Base-by-base conservation (phyloP, 2,329 filamentous ascomycete species). In the Calonectria ilicicola region DNA sequence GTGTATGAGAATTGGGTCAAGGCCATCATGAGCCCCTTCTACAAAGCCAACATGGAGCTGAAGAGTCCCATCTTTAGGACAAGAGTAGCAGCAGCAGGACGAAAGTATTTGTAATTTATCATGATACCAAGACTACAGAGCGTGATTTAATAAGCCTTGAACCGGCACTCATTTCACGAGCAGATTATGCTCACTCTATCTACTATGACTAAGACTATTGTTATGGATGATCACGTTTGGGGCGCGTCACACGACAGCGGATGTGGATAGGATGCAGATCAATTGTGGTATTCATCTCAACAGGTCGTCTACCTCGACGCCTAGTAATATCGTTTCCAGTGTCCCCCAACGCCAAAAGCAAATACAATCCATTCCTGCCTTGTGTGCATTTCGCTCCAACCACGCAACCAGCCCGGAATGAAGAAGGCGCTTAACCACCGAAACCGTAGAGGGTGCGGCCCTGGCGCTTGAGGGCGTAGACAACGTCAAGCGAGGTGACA, bases 1-100 rank as follows among this genome's bases (percentile, higher is more conserved):
- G 94, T 98, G 15, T 98, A 98, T 85, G 97, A 99, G 85, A 95
- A 93, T 78, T 99, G 96, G 93, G 91, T 98, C 76, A 99, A 99
- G 89, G 94, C 96, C 15, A 92, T 96, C 70, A 98, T 99, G 97
- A 98, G 92, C 82, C 97, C 97, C 0, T 99, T 99, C 83, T 98
- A 98, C 86, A 89, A 90, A 67, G 91, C 93, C 68, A 96, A 98
- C 76, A 94, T 94, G 89, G 93, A 94, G 78, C 92, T 99, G 65
- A 92, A 89, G 81, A 98, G 96, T 84, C 94, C 95, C 0, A 90
- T 98, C 1, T 99, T 99, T 83, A 90, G 94, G 77, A 87, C 91
- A 69, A 91, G 94, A 80, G 95, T 99, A 23, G 92, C 91, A 1
- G 95, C 95, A 2, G 96, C 96, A 0, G 97, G 95, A 77, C 95